Percentiles rank a stretch among this genome's conserved stretches.
Evolutionary conservation across 306 rosid genomes (phyloP).

Genomic region (Trifolium repens): DNA sequence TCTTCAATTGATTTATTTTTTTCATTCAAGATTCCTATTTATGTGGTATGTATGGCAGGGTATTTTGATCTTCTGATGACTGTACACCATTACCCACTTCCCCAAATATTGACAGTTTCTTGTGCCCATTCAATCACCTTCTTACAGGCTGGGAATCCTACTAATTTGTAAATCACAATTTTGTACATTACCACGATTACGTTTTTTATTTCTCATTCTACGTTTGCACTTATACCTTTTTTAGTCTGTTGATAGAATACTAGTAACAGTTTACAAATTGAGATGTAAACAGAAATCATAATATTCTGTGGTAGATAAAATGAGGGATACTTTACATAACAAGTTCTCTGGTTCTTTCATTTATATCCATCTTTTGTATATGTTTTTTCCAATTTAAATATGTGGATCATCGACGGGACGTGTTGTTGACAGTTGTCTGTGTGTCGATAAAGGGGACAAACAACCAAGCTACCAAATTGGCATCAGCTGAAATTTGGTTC

Average conservation of each 20-base stretch:
- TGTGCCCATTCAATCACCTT: slow-evolving; percentile 40
- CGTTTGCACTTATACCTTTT: slow-evolving; percentile 23
- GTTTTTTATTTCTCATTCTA: slow-evolving; percentile 4
- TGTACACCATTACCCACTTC: slow-evolving; percentile 16
- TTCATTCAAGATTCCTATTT: slow-evolving; percentile 6
- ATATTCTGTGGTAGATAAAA: slow-evolving; percentile 4
- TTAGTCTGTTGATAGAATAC: slow-evolving; percentile 25
- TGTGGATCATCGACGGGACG: not conserved
- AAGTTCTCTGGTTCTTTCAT: slow-evolving; percentile 10
- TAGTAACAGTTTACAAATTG: slow-evolving; percentile 38
- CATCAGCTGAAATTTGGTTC: not conserved
- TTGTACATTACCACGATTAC: slow-evolving; percentile 56
- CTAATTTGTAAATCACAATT: slow-evolving; percentile 46
- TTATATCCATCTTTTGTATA: not conserved
- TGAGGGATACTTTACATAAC: slow-evolving; percentile 28
- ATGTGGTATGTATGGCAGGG: slow-evolving; percentile 41
- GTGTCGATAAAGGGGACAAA: not conserved
- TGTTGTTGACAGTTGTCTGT: not conserved
- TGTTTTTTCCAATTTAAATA: not conserved
- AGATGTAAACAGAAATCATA: slow-evolving; percentile 43
- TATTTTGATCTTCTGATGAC: slow-evolving; percentile 20
- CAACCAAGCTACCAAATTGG: not conserved
- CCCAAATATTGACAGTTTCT: slow-evolving; percentile 33
- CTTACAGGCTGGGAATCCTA: slow-evolving; percentile 39
- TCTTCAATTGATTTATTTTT: slow-evolving; percentile 17